Conservation (phyloP, 176 grass and related monocot genomes). For the Rhipidocladum racemiflorum region DNA sequence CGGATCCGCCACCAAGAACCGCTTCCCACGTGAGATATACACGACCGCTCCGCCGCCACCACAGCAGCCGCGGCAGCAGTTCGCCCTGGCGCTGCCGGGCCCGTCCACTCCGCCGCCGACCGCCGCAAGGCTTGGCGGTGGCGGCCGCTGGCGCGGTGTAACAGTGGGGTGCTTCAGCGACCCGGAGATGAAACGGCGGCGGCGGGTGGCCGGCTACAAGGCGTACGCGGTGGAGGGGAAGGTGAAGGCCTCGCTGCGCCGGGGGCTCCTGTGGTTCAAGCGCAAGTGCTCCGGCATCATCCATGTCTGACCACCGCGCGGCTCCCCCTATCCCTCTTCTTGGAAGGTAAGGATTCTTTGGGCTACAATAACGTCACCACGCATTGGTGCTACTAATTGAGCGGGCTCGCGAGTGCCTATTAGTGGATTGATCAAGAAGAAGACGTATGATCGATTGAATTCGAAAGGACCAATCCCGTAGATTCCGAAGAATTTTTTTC, state of each 20-base stretch:
- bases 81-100: constrained; percentile 6
- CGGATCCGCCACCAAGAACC: not conserved
- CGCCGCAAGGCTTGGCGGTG: constrained; percentile 3
- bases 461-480: no score
- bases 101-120: not conserved
- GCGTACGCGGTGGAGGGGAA: constrained; percentile 68
- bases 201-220: constrained; percentile 70
- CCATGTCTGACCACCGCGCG: constrained; percentile 15
- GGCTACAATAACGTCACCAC: no score
- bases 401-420: no score
- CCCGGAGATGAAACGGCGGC: constrained; percentile 80
- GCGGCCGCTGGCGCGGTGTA: not conserved
- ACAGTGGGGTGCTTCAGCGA: constrained; percentile 62
- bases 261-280: constrained; percentile 77
- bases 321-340: not conserved
- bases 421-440: no score
- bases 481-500: no score
- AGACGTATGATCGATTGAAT: no score
- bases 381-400: no score
- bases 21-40: not conserved
- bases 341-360: no score
- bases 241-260: constrained; percentile 71
- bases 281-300: constrained; percentile 67
- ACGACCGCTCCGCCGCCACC: not conserved
- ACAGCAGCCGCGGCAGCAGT: not conserved